Evolutionary conservation across 345 rosid species (phyloP).

Genomic region (Isatis tinctoria): DNA sequence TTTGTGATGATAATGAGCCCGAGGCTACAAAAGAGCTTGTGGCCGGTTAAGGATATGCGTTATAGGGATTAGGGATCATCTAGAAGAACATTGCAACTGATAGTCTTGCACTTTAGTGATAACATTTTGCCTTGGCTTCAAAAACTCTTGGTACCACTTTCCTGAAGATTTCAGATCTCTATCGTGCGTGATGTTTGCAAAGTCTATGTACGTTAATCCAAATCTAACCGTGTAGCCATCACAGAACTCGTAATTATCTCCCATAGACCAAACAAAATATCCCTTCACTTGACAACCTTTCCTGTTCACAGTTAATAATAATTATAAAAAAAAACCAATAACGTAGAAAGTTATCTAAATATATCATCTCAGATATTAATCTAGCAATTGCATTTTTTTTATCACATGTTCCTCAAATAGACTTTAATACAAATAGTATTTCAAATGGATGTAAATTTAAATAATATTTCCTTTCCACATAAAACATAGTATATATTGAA

Average conservation of each 20-base stretch:
- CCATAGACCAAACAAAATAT: constrained; percentile 17
- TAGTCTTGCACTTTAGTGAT: not conserved
- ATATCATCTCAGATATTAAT: not conserved
- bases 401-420: not conserved
- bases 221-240: constrained; percentile 16
- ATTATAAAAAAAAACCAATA: not conserved
- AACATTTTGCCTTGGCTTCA: not conserved
- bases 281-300: constrained; percentile 22
- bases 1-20: no score
- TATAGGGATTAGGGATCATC: no score
- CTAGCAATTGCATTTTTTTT: not conserved
- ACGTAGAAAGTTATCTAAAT: not conserved
- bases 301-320: not conserved
- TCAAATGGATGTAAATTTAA: not conserved
- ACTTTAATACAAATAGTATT: not conserved
- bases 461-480: not conserved
- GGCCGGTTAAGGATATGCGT: no score
- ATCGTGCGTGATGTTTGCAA: not conserved
- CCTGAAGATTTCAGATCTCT: constrained; percentile 7
- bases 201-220: constrained; percentile 10
- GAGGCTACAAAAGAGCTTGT: no score
- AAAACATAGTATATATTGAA: not conserved
- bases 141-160: constrained; percentile 2
- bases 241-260: constrained; percentile 18
- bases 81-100: no score